phyloP scores from a whole-genome alignment of 2,329 filamentous ascomycete genomes.

The Curvularia eragrostidis region DNA sequence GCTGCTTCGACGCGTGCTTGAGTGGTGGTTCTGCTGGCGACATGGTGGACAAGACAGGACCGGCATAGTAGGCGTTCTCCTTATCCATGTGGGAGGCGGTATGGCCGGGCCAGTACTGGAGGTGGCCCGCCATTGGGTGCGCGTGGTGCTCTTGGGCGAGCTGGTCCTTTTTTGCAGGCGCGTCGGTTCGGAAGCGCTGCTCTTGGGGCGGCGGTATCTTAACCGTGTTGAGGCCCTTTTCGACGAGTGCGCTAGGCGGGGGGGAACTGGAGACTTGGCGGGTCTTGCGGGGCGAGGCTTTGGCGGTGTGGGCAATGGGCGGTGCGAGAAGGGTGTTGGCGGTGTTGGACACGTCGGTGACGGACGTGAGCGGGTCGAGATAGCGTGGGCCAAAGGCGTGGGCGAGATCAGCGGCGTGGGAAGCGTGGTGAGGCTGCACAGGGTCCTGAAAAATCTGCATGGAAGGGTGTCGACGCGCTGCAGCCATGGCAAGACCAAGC shows the following conservation, averaged over 20 bases:
- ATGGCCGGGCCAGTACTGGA: constrained; percentile 59
- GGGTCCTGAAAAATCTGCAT: constrained; percentile 67
- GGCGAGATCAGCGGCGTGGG: constrained; percentile 54
- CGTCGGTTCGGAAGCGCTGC: constrained; percentile 66
- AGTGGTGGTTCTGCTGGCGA: constrained; percentile 36
- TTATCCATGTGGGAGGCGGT: constrained; percentile 56
- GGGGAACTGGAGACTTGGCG: constrained; percentile 64
- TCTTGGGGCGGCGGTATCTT: constrained; percentile 69
- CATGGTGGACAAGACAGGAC: constrained; percentile 43
- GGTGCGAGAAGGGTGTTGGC: constrained; percentile 73
- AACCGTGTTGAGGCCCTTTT: constrained; percentile 70
- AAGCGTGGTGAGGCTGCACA: constrained; percentile 51
- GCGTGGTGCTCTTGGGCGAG: constrained; percentile 55
- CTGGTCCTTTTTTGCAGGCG: constrained; percentile 68
- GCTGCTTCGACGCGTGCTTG: constrained; percentile 60
- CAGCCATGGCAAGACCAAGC: constrained; percentile 54
- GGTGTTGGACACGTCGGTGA: constrained; percentile 58
- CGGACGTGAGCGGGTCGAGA: constrained; percentile 53
- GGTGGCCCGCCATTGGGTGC: constrained; percentile 56
- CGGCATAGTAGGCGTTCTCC: constrained; percentile 56
- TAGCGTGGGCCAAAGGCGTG: constrained; percentile 60
- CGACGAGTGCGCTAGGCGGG: constrained; percentile 63
- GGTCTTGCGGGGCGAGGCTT: constrained; percentile 74
- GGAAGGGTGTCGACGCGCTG: constrained; percentile 62
- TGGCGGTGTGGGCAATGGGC: constrained; percentile 57